A percentile compares a stretch with the other conserved stretches of the same genome.
phyloP scores from a whole-genome alignment of 1,284 basidiomycete genomes.

The Cryptococcus floricola region DNA sequence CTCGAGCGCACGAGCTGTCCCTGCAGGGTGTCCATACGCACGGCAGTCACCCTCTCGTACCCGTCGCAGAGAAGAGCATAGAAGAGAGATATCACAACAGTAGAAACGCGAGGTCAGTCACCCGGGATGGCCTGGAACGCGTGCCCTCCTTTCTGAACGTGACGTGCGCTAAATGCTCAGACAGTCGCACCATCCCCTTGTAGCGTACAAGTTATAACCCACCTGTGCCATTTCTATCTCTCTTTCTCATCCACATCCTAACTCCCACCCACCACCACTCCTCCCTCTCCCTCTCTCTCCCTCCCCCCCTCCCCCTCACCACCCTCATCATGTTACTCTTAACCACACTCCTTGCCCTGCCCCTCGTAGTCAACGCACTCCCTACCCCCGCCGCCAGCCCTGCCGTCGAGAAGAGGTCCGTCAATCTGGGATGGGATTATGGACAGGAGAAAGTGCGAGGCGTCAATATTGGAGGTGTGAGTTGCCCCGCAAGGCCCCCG shows the following conservation, averaged over 20 bases:
- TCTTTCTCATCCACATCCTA: not conserved
- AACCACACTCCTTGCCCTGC: not conserved
- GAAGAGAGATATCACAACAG: too few relatives aligned
- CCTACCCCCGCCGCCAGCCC: not conserved
- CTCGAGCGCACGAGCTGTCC: too few relatives aligned
- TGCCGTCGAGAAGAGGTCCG: constrained; percentile 16
- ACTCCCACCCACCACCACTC: constrained; percentile 5
- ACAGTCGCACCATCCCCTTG: not conserved
- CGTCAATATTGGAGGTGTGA: constrained; percentile 49
- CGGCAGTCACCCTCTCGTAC: too few relatives aligned
- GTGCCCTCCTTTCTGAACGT: too few relatives aligned
- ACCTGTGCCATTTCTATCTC: not conserved
- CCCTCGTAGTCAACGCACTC: not conserved
- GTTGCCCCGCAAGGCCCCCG: constrained; percentile 5
- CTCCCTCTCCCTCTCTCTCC: too few relatives aligned
- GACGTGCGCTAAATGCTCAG: too few relatives aligned
- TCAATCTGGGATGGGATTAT: constrained; percentile 44
- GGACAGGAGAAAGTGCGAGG: constrained; percentile 44
- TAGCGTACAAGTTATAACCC: not conserved
- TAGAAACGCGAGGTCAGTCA: too few relatives aligned
- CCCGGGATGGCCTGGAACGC: too few relatives aligned
- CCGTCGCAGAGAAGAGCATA: too few relatives aligned
- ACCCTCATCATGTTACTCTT: not conserved
- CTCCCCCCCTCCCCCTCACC: not conserved
- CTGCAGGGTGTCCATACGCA: too few relatives aligned